phyloP scores from a whole-genome alignment of 306 rosid genomes.

The Begonia loranthoides region DNA sequence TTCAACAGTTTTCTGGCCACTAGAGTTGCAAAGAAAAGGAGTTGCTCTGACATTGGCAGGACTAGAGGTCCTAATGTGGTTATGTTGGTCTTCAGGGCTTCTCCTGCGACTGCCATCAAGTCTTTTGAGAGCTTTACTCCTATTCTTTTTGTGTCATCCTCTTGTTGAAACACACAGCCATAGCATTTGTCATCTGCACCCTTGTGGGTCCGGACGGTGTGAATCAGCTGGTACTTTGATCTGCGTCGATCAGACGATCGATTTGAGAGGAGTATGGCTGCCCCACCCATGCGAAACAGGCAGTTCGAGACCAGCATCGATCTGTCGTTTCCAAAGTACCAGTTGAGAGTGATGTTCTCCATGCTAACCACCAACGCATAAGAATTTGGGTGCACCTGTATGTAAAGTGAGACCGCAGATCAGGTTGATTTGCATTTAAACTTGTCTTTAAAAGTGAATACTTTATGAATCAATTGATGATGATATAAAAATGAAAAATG shows the following conservation, averaged over 20 bases:
- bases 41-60: neutral
- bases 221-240: too few relatives aligned
- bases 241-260: neutral
- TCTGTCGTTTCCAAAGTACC: neutral
- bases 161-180: constrained; percentile 1
- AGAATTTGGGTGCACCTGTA: constrained; percentile 1
- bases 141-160: neutral
- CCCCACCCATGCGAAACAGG: constrained; percentile 3
- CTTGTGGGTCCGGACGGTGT: constrained; percentile 1
- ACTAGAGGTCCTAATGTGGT: neutral
- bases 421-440: too few relatives aligned
- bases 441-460: too few relatives aligned
- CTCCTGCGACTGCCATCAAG: neutral
- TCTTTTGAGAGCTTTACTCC: neutral
- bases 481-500: too few relatives aligned
- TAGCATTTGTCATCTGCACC: neutral
- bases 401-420: too few relatives aligned
- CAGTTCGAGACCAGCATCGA: neutral
- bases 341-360: constrained; percentile 4
- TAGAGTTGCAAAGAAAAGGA: neutral
- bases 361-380: constrained; percentile 6
- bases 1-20: neutral
- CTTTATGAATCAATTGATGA: too few relatives aligned
- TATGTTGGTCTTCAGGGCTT: constrained; percentile 1
- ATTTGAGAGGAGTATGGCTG: constrained; percentile 4